A percentile compares a stretch with the other conserved stretches of the same genome.
These are phyloP conservation scores for Chrysochromulina parva DNA, from an alignment of 78 protist species.

Conservation along the genomic window DNA sequence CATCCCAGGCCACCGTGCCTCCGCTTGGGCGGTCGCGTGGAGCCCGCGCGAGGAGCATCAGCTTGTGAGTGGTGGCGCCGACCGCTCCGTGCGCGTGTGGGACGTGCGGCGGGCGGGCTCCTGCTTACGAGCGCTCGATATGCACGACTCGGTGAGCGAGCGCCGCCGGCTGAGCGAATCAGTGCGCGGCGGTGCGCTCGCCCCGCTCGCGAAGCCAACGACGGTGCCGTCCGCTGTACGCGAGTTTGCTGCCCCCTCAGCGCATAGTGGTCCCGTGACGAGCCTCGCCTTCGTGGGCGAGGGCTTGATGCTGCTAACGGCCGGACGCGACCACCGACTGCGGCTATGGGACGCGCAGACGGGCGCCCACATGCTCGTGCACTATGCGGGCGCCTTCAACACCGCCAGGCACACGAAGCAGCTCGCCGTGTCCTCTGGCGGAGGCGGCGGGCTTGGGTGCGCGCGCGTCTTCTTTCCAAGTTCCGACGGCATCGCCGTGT, in stretches of 20 bases:
- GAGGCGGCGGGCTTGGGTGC: neutral
- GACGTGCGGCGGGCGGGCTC: neutral
- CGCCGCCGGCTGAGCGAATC: neutral
- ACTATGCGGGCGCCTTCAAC: neutral
- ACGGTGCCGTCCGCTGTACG: neutral
- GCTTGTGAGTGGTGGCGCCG: neutral
- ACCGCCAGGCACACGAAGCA: neutral
- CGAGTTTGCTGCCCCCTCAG: neutral
- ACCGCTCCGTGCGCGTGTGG: constrained; percentile 3
- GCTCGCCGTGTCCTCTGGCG: neutral
- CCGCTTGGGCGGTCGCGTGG: neutral
- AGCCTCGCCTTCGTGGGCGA: neutral
- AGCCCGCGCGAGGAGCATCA: neutral
- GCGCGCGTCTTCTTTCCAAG: neutral
- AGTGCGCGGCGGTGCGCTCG: neutral
- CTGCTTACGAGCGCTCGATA: neutral
- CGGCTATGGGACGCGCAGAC: neutral
- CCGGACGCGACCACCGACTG: neutral
- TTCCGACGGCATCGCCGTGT: neutral
- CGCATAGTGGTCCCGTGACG: neutral
- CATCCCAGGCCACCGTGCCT: neutral
- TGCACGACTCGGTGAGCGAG: neutral
- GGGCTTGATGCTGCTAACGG: neutral
- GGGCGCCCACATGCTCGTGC: neutral
- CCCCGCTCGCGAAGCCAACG: neutral